These are phyloP conservation scores for Trichoderma gamsii DNA, from an alignment of 495 filamentous ascomycete genomes.

Conservation along the genomic window DNA sequence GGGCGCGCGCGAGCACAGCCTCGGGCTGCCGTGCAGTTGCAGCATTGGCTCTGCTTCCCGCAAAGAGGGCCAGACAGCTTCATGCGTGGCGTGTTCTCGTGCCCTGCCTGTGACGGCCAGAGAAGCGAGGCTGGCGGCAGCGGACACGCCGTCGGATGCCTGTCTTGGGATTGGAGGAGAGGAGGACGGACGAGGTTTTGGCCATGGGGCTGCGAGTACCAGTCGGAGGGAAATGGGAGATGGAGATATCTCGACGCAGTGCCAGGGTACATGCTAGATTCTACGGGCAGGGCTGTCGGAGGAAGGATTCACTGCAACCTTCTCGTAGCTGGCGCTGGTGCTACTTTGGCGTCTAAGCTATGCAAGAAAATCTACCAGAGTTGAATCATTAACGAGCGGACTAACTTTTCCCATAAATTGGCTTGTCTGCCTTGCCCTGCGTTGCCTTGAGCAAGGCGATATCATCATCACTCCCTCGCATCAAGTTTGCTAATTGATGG, in stretches of 20 bases:
- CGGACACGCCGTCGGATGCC: not conserved
- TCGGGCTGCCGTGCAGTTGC: too few relatives aligned
- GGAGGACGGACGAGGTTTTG: not conserved
- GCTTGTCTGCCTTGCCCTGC: not conserved
- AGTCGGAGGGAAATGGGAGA: too few relatives aligned
- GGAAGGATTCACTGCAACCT: constrained; percentile 7
- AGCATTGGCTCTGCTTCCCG: not conserved
- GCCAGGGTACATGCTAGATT: not conserved
- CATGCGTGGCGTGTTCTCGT: not conserved
- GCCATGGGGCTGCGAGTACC: too few relatives aligned
- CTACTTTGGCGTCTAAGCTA: not conserved
- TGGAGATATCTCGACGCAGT: too few relatives aligned
- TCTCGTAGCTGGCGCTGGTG: not conserved
- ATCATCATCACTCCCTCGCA: too few relatives aligned
- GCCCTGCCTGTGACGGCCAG: not conserved
- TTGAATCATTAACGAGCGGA: not conserved
- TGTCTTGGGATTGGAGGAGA: not conserved
- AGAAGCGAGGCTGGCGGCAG: not conserved
- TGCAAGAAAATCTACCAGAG: not conserved
- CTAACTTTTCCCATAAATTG: not conserved
- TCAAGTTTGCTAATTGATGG: too few relatives aligned
- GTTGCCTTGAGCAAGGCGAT: too few relatives aligned
- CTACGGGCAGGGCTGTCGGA: constrained; percentile 3
- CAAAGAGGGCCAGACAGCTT: not conserved
- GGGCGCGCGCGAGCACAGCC: not conserved